These are phyloP conservation scores for Elsinoe ampelina DNA, from an alignment of 2,329 filamentous ascomycete species.

Conservation along the genomic window DNA sequence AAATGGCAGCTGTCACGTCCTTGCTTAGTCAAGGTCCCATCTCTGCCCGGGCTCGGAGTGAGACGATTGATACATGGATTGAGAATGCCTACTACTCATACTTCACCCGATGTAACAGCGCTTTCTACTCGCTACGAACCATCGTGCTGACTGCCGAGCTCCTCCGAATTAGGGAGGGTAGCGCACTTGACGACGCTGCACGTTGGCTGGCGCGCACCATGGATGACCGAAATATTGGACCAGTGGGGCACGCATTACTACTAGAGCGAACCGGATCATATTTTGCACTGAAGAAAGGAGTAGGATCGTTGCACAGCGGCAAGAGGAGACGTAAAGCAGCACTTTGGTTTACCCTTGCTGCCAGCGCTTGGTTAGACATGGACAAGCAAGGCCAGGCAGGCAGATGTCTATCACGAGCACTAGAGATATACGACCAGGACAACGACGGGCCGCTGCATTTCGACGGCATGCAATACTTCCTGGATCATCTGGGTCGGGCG, in stretches of 20 bases:
- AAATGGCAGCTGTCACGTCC: slow-evolving; percentile 84
- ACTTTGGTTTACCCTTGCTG: slow-evolving; percentile 75
- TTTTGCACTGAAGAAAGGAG: slow-evolving; percentile 63
- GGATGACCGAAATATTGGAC: slow-evolving; percentile 65
- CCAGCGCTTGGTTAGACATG: slow-evolving; percentile 73
- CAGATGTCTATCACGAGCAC: slow-evolving; percentile 63
- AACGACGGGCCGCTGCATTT: slow-evolving; percentile 37
- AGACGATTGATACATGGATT: slow-evolving; percentile 76
- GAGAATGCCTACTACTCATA: slow-evolving; percentile 91
- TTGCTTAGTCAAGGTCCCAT: slow-evolving; percentile 62
- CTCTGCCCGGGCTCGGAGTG: slow-evolving; percentile 65
- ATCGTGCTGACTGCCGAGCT: slow-evolving; percentile 72
- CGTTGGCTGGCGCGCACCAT: slow-evolving; percentile 74
- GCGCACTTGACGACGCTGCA: slow-evolving; percentile 75
- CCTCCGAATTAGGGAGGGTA: slow-evolving; percentile 67
- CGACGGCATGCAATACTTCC: slow-evolving; percentile 50
- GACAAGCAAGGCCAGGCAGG: slow-evolving; percentile 71
- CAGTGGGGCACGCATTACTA: slow-evolving; percentile 69
- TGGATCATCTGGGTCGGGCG: slow-evolving; percentile 58
- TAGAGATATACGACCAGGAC: slow-evolving; percentile 42
- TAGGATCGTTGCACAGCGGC: slow-evolving; percentile 59
- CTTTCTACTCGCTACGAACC: slow-evolving; percentile 72
- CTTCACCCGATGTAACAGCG: slow-evolving; percentile 68
- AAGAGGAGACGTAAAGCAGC: slow-evolving; percentile 73
- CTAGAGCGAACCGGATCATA: slow-evolving; percentile 80